Base-by-base conservation (phyloP, 1,139 yeast genomes). In the Sugiyamaella novakii region DNA sequence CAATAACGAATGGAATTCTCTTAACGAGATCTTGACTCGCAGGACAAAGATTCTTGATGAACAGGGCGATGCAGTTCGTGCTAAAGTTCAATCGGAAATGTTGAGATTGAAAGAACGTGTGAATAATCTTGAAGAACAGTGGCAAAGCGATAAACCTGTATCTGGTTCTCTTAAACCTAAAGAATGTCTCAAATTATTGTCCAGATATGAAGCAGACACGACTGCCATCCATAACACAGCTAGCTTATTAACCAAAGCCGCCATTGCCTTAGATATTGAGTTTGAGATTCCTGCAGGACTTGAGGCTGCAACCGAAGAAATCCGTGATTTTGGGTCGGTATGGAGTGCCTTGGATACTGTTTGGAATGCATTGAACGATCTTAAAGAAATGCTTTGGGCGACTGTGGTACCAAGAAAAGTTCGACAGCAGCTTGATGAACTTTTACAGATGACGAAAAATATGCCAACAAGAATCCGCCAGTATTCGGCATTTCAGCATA, bases 401-500 rank as follows among this genome's bases (percentile, higher is more conserved):
- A 69, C 73, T 0, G 63, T 81, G 3, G 75, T 75, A 18, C 74
- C 82, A 0, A 66, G 80, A 21, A 66, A 70, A 1, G 56, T 86
- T 2, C 73, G 83, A 35, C 68, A 66, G 15, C 67, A 72, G 15
- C 68, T 87, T 18, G 88, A 84, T 29, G 77, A 71, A 0, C 62
- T 84, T 7, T 55, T 81, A 1, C 66, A 69, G 3, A 60, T 65
- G 1, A 73, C 84, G 1, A 73, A 83, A 49, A 62, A 76, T 0
- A 72, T 83, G 67, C 87, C 94, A 0, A 68, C 76, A 0, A 73
- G 77, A 15, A 74, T 84, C 17, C 75, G 88, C 5, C 89, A 83
- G 55, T 85, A 86, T 61, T 72, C 82, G 1, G 88, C 91, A 0
- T 84, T 83, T 62, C 84, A 79, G 55, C 77, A 77, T 35, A 72